Base-by-base conservation (phyloP, 2,329 filamentous ascomycete genomes). In the Alternaria rosae region DNA sequence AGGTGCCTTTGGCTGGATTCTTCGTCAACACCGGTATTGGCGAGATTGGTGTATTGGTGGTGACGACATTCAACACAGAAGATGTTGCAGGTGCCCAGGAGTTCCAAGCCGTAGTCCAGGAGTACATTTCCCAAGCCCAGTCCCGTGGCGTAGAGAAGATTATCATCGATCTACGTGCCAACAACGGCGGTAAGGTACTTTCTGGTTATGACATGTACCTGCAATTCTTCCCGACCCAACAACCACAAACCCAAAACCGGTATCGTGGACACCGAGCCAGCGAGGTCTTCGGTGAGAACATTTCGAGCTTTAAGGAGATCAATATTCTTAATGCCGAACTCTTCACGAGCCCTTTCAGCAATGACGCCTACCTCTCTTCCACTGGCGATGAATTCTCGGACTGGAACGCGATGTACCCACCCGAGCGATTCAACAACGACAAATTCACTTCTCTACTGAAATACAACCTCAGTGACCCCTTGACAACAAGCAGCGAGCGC, bases 111-210 rank as follows among this genome's bases (percentile, higher is more conserved):
- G 71, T 79, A 0, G 69, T 83, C 5, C 68, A 82, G 26, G 38
- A 74, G 1, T 85, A 88, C 69, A 79, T 89, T 13, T 74, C 79
- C 0, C 74, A 81, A 25, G 82, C 83, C n/a, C 81, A 84, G 51
- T 67, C 74, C 0, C 80, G 81, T 6, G 81, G 82, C 1, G 87
- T 88, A 67, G 84, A 79, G 23, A 88, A 86, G 69, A 79, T 91
- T 7, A 81, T 92, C 48, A 85, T 92, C 64, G 90, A 92, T 67
- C 69, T 92, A 6, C 84, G 85, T 5, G 82, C 79, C 10, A 92
- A 92, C 67, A 81, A 80, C 1, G 89, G 89, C 21, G 89, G 89
- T 13, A 76, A 73, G 20, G 71, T 80, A 8, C 57, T 78, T 5
- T 71, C 76, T 0, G 81, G 78, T 38, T 80, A 80, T 66, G 80